Base-by-base conservation (phyloP, 2,329 filamentous ascomycete species). In the Verticillium dahliae region DNA sequence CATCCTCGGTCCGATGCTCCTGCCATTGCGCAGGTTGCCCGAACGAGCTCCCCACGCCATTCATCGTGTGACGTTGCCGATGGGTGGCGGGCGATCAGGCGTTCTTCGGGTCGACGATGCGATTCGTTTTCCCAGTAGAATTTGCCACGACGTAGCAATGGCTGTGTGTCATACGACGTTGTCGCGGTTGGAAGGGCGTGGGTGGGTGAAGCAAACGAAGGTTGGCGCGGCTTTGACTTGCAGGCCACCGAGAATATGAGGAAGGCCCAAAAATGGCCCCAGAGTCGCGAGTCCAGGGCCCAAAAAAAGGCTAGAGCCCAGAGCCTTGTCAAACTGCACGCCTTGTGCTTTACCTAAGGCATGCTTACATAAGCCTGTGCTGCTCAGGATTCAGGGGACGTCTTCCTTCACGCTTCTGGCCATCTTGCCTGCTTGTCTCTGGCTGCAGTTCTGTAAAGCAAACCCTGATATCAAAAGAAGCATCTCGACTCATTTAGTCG, bases 1-100 rank as follows among this genome's bases (percentile, higher is more conserved):
- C 94, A 71, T 97, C 92, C 2, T 87, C 79, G 67, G 89, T 91
- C 68, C 87, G 89, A 68, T 91, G 88, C 74, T 95, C 90, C 74
- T 91, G 88, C 93, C 93, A 97, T 54, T 84, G 73, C 61, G 80
- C 75, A 59, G 82, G 79, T 71, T 82, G 78, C 68, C 78, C 78
- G 65, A 73, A 79, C 60, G 76, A 75, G 68, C 77, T 78, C 61
- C 78, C 78, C 67, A 78, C 78, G 63, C 82, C 84, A 73, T 85
- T 89, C 85, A 90, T 90, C 63, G 73, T 72, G 1, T 27, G 27
- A 27, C 27, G 27, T 27, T 27, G 27, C 27, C 27, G 27, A 27
- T 27, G 4, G 27, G 27, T 27, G 27, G 27, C 27, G 2, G 18
- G 27, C 27, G 27, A 27, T 27, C 27, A 27, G 27, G 27, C 27